Base-by-base conservation (phyloP, 2,329 filamentous ascomycete genomes). In the Colletotrichum horii region DNA sequence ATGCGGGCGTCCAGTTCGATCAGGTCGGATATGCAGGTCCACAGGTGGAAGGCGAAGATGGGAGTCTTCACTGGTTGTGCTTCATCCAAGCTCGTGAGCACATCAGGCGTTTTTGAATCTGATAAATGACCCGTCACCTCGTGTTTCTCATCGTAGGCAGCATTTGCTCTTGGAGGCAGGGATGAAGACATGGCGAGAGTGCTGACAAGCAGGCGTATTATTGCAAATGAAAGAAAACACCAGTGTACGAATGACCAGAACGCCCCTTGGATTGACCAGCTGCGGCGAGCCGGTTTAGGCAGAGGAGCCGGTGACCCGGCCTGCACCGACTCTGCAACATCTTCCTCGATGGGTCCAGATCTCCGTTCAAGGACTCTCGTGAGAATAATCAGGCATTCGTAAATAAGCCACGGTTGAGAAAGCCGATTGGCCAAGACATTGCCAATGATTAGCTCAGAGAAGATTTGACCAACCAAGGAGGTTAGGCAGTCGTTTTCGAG, bases 371-470 rank as follows among this genome's bases (percentile, higher is more conserved):
- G 72, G 58, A 87, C 80, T 77, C 86, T 86, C n/a, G 88, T 89
- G 76, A 94, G 85, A 82, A 96, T 97, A 79, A 93, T 94, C 76
- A 98, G 90, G 74, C 92, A 90, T 83, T 98, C 96, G 91, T 94
- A 98, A 78, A 98, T 85, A 81, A 98, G 90, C 95, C 95, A 97
- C 28, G 95, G 94, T 85, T 98, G 93, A 79, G 94, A 95, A 55
- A 94, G 89, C 83, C 94, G 97, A 80, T 93, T 94, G 80, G 93
- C 92, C 80, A 98, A 89, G 74, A 94, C 90, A 79, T 95, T 96
- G 77, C 95, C 95, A 78, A 99, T 89, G 77, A 98, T 95, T 83
- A 98, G 92, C 84, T 98, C 96, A 8, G 96, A 95, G 77, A 98
- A 89, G 78, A 98, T 94, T 84, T 98, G 95, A 70, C 93, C 92